phyloP scores from a whole-genome alignment of 345 rosid genomes.

The Hypericum perforatum region DNA sequence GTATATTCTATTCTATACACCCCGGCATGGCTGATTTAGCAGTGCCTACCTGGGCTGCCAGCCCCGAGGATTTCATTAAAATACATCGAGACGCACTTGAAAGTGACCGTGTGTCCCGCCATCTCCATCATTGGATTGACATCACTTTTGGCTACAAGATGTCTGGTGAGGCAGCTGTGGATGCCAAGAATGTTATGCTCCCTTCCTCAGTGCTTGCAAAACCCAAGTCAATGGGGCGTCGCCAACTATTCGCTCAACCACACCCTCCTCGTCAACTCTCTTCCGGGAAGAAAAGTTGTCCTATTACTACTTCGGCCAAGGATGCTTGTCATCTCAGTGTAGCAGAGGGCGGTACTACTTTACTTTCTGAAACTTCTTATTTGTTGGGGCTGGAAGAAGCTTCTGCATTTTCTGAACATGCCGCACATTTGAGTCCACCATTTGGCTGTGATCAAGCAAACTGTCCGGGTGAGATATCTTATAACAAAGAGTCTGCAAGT shows the following conservation, averaged over 20 bases:
- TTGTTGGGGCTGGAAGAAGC: conserved; percentile 67
- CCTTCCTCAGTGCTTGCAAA: conserved; percentile 61
- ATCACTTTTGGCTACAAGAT: conserved; percentile 87
- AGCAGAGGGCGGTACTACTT: conserved; percentile 27
- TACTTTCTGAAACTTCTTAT: conserved; percentile 40
- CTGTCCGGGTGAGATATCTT: conserved; percentile 17
- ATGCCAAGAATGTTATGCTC: conserved; percentile 88
- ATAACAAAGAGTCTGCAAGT: conserved; percentile 21
- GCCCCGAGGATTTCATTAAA: conserved; percentile 74
- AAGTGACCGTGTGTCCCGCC: conserved; percentile 58
- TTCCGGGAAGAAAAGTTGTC: conserved; percentile 21
- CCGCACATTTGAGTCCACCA: conserved; percentile 51
- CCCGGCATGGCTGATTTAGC: conserved; percentile 85
- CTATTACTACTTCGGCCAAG: conserved; percentile 22
- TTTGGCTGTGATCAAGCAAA: conserved; percentile 27
- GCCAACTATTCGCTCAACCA: conserved; percentile 66
- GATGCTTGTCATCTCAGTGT: conserved; percentile 27
- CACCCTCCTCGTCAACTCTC: conserved; percentile 55
- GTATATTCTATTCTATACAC: conserved; percentile 59
- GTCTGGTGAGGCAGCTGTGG: conserved; percentile 81
- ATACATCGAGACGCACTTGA: conserved; percentile 85
- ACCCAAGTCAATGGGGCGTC: conserved; percentile 76
- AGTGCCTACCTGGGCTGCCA: conserved; percentile 75
- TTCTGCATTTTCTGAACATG: conserved; percentile 62
- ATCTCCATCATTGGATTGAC: conserved; percentile 84